phyloP scores from a whole-genome alignment of 108 stramenopile genomes.

The Aurantiochytrium sp. region DNA sequence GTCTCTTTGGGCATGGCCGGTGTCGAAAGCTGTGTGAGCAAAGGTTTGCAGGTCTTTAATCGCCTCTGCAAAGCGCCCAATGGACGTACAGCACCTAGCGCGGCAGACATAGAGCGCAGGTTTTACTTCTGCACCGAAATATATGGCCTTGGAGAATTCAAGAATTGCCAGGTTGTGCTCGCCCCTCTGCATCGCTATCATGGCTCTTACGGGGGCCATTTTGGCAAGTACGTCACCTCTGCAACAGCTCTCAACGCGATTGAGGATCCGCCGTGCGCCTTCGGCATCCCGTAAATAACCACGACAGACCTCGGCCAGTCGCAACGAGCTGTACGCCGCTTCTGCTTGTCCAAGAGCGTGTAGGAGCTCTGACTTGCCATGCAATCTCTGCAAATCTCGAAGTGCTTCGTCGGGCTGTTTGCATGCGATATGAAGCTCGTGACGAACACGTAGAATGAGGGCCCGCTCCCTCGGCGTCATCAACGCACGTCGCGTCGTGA shows the following conservation, averaged over 20 bases:
- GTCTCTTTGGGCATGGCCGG: neutral
- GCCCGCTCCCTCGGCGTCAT: neutral
- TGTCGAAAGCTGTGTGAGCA: neutral
- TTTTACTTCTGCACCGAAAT: neutral
- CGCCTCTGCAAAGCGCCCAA: neutral
- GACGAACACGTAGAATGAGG: neutral
- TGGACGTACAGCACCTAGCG: neutral
- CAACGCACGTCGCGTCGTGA: neutral
- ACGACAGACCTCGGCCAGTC: neutral
- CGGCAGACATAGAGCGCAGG: neutral
- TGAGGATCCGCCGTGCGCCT: neutral
- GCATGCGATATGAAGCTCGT: neutral
- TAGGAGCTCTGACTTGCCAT: neutral
- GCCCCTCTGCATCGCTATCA: neutral
- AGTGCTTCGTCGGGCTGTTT: neutral
- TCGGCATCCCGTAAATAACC: neutral
- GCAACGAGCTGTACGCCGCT: neutral
- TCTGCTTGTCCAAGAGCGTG: neutral
- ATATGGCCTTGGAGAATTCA: neutral
- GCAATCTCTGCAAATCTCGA: neutral
- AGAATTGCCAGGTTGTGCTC: neutral
- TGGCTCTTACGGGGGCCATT: neutral
- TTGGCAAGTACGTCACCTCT: neutral
- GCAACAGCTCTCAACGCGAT: neutral
- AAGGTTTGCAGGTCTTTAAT: neutral